Conservation (phyloP, 768 basidiomycete species). For the Russula compacta region DNA sequence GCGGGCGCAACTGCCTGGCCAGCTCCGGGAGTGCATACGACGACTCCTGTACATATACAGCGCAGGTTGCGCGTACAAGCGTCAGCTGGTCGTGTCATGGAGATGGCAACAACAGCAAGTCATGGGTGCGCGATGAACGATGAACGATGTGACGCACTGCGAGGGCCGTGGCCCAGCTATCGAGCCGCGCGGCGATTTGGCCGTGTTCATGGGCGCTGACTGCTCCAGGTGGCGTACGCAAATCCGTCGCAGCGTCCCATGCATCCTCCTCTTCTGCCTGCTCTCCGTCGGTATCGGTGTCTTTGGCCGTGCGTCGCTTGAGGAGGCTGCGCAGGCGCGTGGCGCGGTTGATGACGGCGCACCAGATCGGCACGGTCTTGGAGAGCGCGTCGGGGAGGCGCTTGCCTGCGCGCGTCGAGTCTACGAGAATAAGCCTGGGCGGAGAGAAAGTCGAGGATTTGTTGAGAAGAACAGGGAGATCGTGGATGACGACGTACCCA, state of each 20-base stretch:
- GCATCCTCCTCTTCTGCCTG: not conserved
- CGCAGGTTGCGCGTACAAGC: no score
- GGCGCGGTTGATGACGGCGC: conserved; percentile 74
- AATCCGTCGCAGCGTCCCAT: conserved; percentile 34
- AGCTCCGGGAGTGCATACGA: conserved; percentile 60
- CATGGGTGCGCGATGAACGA: not conserved
- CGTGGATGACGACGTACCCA: conserved; percentile 41
- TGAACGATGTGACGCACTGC: conserved; percentile 41
- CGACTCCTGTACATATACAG: conserved; percentile 42
- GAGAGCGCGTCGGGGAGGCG: conserved; percentile 89
- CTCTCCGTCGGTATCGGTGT: not conserved
- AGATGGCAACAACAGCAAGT: no score
- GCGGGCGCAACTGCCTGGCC: conserved; percentile 59
- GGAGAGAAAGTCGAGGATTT: not conserved
- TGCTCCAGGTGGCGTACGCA: conserved; percentile 63
- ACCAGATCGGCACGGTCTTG: conserved; percentile 91
- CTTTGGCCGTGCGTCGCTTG: not conserved
- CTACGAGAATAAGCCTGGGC: conserved; percentile 70
- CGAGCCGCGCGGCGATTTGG: conserved; percentile 61
- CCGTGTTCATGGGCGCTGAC: conserved; percentile 70
- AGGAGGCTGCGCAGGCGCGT: conserved; percentile 25
- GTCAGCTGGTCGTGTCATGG: no score
- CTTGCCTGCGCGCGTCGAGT: conserved; percentile 90
- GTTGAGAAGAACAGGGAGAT: not conserved
- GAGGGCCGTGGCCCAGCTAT: conserved; percentile 57